Evolutionary conservation across 2,329 filamentous ascomycete genomes (phyloP), one percentile per base, ranked within the genome.

Genomic region (Apiospora saccharicola): DNA sequence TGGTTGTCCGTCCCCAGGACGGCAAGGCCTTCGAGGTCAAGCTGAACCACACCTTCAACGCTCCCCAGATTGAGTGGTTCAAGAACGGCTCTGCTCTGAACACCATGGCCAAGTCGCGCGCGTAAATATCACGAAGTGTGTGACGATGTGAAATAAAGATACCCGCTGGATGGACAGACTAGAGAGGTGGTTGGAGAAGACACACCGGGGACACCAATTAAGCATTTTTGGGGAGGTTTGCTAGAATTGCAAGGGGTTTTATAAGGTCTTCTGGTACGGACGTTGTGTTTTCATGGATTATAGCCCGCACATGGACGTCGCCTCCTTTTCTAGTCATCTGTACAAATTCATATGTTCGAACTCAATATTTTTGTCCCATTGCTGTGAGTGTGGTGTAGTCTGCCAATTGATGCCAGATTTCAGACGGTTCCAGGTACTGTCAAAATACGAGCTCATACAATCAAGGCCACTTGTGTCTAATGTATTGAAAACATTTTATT

Each of bases 51-150:
- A 99, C 96, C 76, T 99, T 98, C 92, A 99, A 99, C 90, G 94
- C 94, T 83, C 91, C 93, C 78, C 96, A 99, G 88, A 93, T 99
- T 75, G 93, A 98, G 87, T 99, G 96, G 96, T 99, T 99, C 91
- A 95, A 95, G 90, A 97, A 98, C 84, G 96, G 96, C 77, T 95
- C 92, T 81, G 96, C 96, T 71, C 89, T 99, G 77, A 99, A 99
- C 91, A 98, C 95, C 79, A 99, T 99, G 96, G 95, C 96, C 78
- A 97, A 96, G 91, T 73, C 78, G 61, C 67, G 80, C 68, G 79
- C 78, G 76, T 79, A 83, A 74, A 26, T 22, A 22, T 2, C 43
- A 70, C 53, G 70, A 37, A n/a, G 57, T 13, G 57, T 64, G 57
- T 64, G 57, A 64, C 57, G 69, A 70, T 53, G 69, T 70, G 68